Evolutionary conservation across 768 basidiomycete genomes (phyloP).

Genomic region (Panaeolus papilionaceus): DNA sequence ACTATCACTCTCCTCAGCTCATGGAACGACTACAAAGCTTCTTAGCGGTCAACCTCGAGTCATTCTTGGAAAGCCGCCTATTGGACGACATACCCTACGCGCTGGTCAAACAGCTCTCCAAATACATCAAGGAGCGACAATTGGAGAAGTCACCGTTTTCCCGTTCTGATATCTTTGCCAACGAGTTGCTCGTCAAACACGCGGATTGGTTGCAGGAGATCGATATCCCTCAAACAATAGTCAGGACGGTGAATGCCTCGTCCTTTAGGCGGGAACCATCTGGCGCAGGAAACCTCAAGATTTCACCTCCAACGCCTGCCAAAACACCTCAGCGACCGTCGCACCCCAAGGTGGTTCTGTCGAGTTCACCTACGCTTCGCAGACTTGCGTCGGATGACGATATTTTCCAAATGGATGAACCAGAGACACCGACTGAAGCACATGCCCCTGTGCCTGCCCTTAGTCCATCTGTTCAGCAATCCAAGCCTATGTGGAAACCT

Average conservation of each 20-base stretch:
- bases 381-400: constrained; percentile 60
- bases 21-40: constrained; percentile 77
- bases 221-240: constrained; percentile 68
- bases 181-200: constrained; percentile 63
- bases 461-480: constrained; percentile 12
- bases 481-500: constrained; percentile 53
- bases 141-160: constrained; percentile 68
- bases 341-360: neutral
- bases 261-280: constrained; percentile 25
- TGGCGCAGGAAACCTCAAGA: constrained; percentile 15
- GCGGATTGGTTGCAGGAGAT: constrained; percentile 73
- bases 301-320: constrained; percentile 29
- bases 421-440: constrained; percentile 40
- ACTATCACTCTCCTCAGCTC: constrained; percentile 75
- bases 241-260: constrained; percentile 33
- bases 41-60: constrained; percentile 85
- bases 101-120: constrained; percentile 71
- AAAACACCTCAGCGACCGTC: constrained; percentile 17
- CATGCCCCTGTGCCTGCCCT: constrained; percentile 29
- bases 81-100: constrained; percentile 76
- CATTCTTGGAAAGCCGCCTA: constrained; percentile 79
- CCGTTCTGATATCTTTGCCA: constrained; percentile 58
- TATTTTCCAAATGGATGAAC: constrained; percentile 86
- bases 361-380: constrained; percentile 26
- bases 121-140: constrained; percentile 65